A percentile compares a stretch with the other conserved stretches of the same genome.
phyloP scores from a whole-genome alignment of 306 rosid genomes.

The Citrullus amarus region DNA sequence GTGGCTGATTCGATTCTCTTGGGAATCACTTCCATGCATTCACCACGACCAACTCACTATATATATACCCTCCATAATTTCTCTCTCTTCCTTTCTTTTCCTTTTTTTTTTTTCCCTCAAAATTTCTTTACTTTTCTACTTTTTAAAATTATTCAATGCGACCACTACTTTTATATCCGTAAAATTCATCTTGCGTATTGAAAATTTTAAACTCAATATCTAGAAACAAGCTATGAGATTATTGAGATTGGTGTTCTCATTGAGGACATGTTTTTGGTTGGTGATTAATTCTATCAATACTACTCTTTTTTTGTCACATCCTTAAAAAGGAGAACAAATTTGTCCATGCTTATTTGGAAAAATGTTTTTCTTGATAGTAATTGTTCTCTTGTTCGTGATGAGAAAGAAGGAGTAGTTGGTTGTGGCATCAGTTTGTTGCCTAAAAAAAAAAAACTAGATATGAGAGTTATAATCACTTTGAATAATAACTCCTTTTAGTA shows the following conservation, averaged over 20 bases:
- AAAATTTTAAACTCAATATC: not conserved
- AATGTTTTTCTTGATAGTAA: no score
- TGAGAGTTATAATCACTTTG: not conserved
- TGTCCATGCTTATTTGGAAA: no score
- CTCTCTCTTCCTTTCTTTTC: not conserved
- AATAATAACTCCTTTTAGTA: not conserved
- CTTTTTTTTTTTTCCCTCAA: not conserved
- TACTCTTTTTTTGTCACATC: no score
- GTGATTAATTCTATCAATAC: no score
- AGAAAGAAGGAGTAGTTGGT: no score
- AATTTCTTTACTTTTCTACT: not conserved
- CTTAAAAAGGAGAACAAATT: no score
- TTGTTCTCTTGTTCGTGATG: no score
- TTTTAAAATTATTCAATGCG: not conserved
- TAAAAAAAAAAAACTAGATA: not conserved
- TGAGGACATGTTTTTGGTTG: no score
- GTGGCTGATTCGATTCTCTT: conserved; percentile 65
- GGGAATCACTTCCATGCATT: conserved; percentile 93
- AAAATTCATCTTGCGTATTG: no score
- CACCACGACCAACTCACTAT: conserved; percentile 37
- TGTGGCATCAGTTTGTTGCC: no score
- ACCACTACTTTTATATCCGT: not conserved
- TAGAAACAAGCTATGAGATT: not conserved
- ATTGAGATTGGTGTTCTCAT: no score
- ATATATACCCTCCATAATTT: not conserved